A percentile compares a stretch with the other conserved stretches of the same genome.
Conservation (phyloP, 2,329 filamentous ascomycete species). For the Podosphaera fusca region DNA sequence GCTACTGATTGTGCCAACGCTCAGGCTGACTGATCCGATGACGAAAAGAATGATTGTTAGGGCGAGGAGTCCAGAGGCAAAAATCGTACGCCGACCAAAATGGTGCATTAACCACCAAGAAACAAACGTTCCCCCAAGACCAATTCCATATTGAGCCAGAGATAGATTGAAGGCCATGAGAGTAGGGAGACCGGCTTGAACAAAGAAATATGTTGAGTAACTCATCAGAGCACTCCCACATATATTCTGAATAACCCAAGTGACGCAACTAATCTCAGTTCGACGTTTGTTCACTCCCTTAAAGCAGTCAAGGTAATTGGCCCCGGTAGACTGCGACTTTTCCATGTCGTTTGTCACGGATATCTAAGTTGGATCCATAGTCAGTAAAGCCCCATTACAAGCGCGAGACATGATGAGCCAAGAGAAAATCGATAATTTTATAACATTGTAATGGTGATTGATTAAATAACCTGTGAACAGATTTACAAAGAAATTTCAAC, state of each 20-base stretch:
- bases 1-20: slow-evolving; percentile 16
- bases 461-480: neutral
- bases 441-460: too few relatives aligned
- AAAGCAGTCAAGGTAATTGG: slow-evolving; percentile 51
- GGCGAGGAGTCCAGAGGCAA: slow-evolving; percentile 50
- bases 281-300: slow-evolving; percentile 23
- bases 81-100: slow-evolving; percentile 32
- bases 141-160: slow-evolving; percentile 29
- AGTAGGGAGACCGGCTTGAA: slow-evolving; percentile 31
- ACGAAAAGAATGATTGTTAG: slow-evolving; percentile 56
- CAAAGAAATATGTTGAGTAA: slow-evolving; percentile 40
- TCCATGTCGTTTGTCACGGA: slow-evolving; percentile 69
- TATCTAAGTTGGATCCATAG: slow-evolving; percentile 25
- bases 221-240: slow-evolving; percentile 38
- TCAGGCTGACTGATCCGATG: slow-evolving; percentile 31
- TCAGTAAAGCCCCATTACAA: too few relatives aligned
- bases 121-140: slow-evolving; percentile 25
- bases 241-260: slow-evolving; percentile 40
- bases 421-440: too few relatives aligned
- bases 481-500: neutral
- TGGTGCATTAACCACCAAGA: slow-evolving; percentile 25
- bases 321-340: slow-evolving; percentile 40
- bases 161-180: slow-evolving; percentile 32
- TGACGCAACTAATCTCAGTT: slow-evolving; percentile 30
- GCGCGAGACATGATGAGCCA: too few relatives aligned